Base-by-base conservation (phyloP, 2,329 filamentous ascomycete genomes). In the Apiospora kogelbergensis region DNA sequence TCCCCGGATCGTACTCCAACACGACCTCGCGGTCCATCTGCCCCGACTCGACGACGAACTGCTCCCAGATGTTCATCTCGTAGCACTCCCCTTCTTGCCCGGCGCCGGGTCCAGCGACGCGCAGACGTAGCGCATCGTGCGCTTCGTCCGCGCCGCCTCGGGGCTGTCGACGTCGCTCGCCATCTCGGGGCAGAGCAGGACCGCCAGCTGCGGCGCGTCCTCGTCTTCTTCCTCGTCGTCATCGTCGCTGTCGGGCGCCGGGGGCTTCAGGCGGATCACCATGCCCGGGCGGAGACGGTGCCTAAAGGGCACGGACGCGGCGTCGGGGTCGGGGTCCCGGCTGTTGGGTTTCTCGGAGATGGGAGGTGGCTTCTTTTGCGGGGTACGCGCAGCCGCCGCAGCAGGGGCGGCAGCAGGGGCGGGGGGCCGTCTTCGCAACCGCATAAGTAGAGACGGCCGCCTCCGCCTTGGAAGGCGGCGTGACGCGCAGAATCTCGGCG, bases 401-500 rank as follows among this genome's bases (percentile, higher is more conserved):
- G 79, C 74, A 1, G n/a, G n/a, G n/a, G 78, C 26, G 20, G 48
- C 33, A 33, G 33, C 33, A 33, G 33, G 33, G 3, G 33, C 7
- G 11, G 13, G 40, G 15, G 0, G 48, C 26, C 0, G 26, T 20
- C 6, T 26, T 57, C 1, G 2, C 24, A 0, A 30, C 24, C 9
- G 45, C 22, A 46, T 20, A 46, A 10, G n/a, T 10, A 3, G n/a
- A 46, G 15, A 17, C 26, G 13, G 48, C 33, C 30, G 48, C 2
- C 46, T 10, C 22, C 6, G 46, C 22, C 5, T 4, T 11, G 1
- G 48, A 57, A 57, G 48, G 48, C 26, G 26, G 26, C 48, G 48
- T 71, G 1, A 83, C 81, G 1, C 82, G 77, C 67, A 86, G 73
- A 76, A 85, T 79, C 77, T 85, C 83, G 1, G 83, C 84, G 68